Evolutionary conservation across 2,329 filamentous ascomycete species (phyloP).

Genomic region (Fusarium citri): DNA sequence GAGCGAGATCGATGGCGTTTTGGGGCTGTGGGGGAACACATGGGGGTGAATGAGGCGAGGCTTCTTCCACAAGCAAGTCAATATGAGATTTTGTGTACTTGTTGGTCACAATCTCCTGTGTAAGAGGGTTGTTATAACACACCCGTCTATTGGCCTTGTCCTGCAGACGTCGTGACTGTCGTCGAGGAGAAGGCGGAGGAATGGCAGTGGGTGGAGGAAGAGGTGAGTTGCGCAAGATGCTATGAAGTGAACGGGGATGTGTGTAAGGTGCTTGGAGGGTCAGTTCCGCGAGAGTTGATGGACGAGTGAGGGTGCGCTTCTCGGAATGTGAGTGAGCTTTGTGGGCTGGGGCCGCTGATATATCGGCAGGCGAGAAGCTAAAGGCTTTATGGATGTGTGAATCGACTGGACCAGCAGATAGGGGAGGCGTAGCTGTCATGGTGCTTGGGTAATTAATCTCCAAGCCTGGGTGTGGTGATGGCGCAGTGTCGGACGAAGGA

Average conservation of each 20-base stretch:
- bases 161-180: conserved; percentile 65
- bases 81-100: conserved; percentile 72
- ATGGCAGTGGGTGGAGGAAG: conserved; percentile 64
- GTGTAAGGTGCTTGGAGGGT: conserved; percentile 63
- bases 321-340: conserved; percentile 26
- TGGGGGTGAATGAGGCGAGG: conserved; percentile 60
- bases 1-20: conserved; percentile 60
- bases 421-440: conserved; percentile 70
- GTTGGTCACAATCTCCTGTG: conserved; percentile 72
- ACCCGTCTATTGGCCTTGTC: conserved; percentile 68
- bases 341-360: conserved; percentile 27
- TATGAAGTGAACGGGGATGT: conserved; percentile 68
- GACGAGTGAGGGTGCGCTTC: conserved; percentile 26
- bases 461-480: conserved; percentile 58
- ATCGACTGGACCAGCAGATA: conserved; percentile 66
- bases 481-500: conserved; percentile 62
- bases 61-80: conserved; percentile 70
- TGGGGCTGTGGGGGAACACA: conserved; percentile 51
- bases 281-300: conserved; percentile 28
- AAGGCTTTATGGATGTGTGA: conserved; percentile 57
- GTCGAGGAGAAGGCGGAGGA: conserved; percentile 64
- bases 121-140: conserved; percentile 71
- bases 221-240: conserved; percentile 75
- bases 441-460: conserved; percentile 64
- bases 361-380: conserved; percentile 57